A percentile compares a stretch with the other conserved stretches of the same genome.
phyloP scores from a whole-genome alignment of 257 asterid species.

The Perilla frutescens region DNA sequence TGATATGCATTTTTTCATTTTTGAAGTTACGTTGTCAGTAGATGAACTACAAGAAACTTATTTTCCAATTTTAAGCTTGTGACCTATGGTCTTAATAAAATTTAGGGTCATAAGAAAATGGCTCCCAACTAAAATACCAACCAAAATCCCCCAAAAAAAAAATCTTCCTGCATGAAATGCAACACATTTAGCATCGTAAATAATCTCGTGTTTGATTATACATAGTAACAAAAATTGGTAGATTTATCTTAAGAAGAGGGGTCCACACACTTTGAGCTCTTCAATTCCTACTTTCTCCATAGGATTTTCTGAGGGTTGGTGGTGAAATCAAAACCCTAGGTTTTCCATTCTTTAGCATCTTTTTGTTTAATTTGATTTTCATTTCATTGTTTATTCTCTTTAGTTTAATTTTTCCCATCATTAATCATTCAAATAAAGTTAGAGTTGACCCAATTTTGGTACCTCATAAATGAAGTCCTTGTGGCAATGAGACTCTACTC shows the following conservation, averaged over 20 bases:
- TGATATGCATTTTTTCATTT: neutral
- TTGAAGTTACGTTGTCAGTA: neutral
- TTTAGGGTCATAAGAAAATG: no score
- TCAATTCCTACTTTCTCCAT: neutral
- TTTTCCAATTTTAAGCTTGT: neutral
- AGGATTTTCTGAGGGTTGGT: neutral
- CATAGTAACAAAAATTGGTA: neutral
- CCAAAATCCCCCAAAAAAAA: neutral
- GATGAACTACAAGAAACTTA: neutral
- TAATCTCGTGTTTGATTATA: constrained; percentile 15
- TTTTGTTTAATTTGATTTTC: no score
- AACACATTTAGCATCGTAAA: neutral
- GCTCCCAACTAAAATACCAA: constrained; percentile 19
- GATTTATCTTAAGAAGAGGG: neutral
- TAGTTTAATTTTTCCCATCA: neutral
- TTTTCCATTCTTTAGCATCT: neutral
- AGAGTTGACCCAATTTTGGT: no score
- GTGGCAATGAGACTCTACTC: neutral
- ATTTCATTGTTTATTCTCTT: no score
- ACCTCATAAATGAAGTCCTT: no score
- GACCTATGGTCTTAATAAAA: neutral
- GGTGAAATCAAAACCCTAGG: neutral
- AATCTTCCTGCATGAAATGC: neutral
- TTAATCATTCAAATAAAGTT: neutral
- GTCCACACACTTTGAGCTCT: neutral